A percentile compares a stretch with the other conserved stretches of the same genome.
Evolutionary conservation across 2,329 filamentous ascomycete species (phyloP).

Genomic region (Colletotrichum phormii): DNA sequence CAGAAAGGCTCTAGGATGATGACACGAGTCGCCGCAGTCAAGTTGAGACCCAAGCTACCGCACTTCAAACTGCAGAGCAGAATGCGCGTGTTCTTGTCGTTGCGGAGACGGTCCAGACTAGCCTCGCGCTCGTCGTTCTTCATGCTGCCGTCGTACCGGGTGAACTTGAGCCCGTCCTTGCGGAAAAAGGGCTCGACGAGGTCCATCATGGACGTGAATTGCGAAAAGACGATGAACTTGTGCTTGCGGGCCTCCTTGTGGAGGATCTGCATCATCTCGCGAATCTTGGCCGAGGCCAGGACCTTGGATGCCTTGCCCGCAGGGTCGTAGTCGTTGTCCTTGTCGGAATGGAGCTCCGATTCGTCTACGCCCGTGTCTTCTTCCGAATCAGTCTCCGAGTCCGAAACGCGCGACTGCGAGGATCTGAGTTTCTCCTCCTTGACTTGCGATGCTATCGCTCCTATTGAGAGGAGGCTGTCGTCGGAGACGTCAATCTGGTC

Average conservation of each 20-base stretch:
- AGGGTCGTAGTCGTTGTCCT: slow-evolving; percentile 47
- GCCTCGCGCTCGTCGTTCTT: slow-evolving; percentile 92
- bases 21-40: slow-evolving; percentile 92
- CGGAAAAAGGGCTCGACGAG: slow-evolving; percentile 92
- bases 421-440: slow-evolving; percentile 43
- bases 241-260: slow-evolving; percentile 81
- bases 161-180: slow-evolving; percentile 79
- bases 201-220: slow-evolving; percentile 98
- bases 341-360: slow-evolving; percentile 55
- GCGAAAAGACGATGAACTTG: slow-evolving; percentile 98
- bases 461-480: slow-evolving; percentile 51
- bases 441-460: slow-evolving; percentile 48
- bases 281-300: slow-evolving; percentile 89
- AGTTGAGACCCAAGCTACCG: slow-evolving; percentile 90
- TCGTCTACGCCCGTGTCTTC: slow-evolving; percentile 52
- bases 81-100: slow-evolving; percentile 80
- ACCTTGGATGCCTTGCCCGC: slow-evolving; percentile 61
- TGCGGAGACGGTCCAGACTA: slow-evolving; percentile 80
- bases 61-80: slow-evolving; percentile 95
- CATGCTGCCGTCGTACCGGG: slow-evolving; percentile 96
- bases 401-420: slow-evolving; percentile 6
- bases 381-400: slow-evolving; percentile 48
- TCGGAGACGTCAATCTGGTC: slow-evolving; percentile 44
- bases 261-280: slow-evolving; percentile 84
- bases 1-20: slow-evolving; percentile 98